phyloP scores from a whole-genome alignment of 306 rosid species.

The Trifolium repens region DNA sequence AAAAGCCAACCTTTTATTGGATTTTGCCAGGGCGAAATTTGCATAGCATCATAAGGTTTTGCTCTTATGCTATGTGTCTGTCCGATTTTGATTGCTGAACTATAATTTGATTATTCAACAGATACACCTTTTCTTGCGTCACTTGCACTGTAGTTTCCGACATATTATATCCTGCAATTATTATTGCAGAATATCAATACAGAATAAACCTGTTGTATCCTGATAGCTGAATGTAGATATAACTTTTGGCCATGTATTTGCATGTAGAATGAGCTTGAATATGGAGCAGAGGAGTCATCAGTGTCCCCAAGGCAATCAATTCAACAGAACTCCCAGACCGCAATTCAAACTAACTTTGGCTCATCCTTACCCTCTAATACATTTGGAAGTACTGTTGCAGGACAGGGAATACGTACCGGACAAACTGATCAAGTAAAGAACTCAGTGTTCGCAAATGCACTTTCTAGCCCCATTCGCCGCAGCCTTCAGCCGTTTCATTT shows the following conservation, averaged over 20 bases:
- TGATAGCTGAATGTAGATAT: slow-evolving; percentile 22
- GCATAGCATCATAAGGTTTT: neutral
- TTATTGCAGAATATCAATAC: slow-evolving; percentile 15
- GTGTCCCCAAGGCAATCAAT: slow-evolving; percentile 66
- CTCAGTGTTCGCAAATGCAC: slow-evolving; percentile 74
- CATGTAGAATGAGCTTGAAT: slow-evolving; percentile 73
- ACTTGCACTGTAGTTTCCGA: slow-evolving; percentile 8
- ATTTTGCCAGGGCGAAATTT: neutral
- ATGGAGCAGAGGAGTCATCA: slow-evolving; percentile 64
- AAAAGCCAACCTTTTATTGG: neutral
- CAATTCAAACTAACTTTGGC: slow-evolving; percentile 51
- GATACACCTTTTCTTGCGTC: neutral
- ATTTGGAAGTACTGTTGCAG: slow-evolving; percentile 45
- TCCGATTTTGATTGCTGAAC: neutral
- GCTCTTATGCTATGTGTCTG: slow-evolving; percentile 1
- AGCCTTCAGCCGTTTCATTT: slow-evolving; percentile 70
- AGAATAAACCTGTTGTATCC: slow-evolving; percentile 13
- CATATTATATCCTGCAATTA: neutral
- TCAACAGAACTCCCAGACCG: slow-evolving; percentile 56
- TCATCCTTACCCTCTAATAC: slow-evolving; percentile 46
- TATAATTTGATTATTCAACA: neutral
- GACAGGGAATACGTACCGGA: slow-evolving; percentile 61
- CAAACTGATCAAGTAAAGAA: slow-evolving; percentile 64
- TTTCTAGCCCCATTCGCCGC: slow-evolving; percentile 72
- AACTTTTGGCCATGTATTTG: slow-evolving; percentile 34